Percentiles rank a stretch among this genome's conserved stretches.
These are phyloP conservation scores for Kalanchoe fedtschenkoi DNA, from an alignment of 164 flowering plant genomes.

Conservation along the genomic window DNA sequence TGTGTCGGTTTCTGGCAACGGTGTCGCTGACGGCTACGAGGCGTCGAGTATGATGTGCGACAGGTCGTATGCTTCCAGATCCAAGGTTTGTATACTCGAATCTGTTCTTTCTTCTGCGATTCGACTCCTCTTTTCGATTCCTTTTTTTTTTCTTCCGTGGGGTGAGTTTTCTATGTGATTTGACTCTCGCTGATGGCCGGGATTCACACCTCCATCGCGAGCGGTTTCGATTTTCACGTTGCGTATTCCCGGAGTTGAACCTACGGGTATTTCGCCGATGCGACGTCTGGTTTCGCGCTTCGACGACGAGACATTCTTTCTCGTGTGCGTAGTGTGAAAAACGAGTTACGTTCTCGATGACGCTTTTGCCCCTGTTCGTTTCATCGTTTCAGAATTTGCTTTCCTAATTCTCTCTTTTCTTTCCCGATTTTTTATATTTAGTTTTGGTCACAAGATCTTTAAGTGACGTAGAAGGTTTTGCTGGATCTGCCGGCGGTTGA, in stretches of 20 bases:
- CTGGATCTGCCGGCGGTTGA: not conserved
- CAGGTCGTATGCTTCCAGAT: slow-evolving; percentile 21
- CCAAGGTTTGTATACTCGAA: slow-evolving; percentile 34
- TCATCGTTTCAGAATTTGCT: no score
- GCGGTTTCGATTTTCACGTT: not conserved
- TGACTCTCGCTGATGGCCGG: not conserved
- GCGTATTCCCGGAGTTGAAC: not conserved
- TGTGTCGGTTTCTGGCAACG: slow-evolving; percentile 23
- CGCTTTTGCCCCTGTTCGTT: no score
- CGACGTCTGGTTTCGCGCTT: not conserved
- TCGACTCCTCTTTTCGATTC: not conserved
- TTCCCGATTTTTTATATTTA: no score
- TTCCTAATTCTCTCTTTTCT: no score
- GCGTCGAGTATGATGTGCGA: slow-evolving; percentile 22
- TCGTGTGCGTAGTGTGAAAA: not conserved
- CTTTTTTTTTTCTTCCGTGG: not conserved
- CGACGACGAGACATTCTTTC: slow-evolving; percentile 15
- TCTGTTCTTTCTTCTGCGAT: not conserved
- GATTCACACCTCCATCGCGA: slow-evolving; percentile 8
- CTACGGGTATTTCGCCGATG: no score
- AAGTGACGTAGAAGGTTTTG: not conserved
- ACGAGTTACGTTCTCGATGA: no score
- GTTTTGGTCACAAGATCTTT: no score
- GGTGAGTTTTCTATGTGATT: not conserved
- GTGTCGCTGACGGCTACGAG: slow-evolving; percentile 31